phyloP scores from a whole-genome alignment of 2,329 filamentous ascomycete species.

The Botrytis squamosa region DNA sequence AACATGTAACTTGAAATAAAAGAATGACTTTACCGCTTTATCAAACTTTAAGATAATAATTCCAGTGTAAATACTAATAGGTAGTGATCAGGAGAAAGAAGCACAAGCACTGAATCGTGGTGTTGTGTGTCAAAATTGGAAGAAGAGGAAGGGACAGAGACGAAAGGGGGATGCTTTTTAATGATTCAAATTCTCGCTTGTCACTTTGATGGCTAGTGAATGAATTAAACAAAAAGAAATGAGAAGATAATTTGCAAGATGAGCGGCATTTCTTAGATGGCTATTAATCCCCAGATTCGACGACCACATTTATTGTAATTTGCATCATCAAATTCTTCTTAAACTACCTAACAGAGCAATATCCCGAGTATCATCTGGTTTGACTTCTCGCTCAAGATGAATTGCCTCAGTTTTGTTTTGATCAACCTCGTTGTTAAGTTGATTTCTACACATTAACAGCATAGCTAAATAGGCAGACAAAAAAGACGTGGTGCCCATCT shows the following conservation, averaged over 20 bases:
- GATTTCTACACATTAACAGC: not conserved
- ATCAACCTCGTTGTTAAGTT: not conserved
- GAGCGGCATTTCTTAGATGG: not conserved
- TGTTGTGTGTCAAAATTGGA: not conserved
- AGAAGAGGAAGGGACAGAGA: not conserved
- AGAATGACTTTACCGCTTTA: not conserved
- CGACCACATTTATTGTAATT: not conserved
- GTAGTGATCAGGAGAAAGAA: not conserved
- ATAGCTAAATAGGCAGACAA: no score
- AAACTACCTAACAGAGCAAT: no score
- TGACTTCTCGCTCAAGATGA: not conserved
- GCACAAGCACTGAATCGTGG: not conserved
- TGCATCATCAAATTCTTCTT: not conserved
- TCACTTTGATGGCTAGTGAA: not conserved
- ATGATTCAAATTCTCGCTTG: not conserved
- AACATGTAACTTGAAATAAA: not conserved
- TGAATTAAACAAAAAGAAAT: fast-evolving
- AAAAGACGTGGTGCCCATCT: not conserved
- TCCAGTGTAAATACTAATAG: not conserved
- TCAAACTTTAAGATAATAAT: not conserved
- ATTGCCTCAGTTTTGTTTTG: not conserved
- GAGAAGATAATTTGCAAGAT: not conserved
- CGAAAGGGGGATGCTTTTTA: not conserved
- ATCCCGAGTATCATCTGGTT: not conserved
- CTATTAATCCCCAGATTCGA: not conserved